Evolutionary conservation across 75 land plant species (phyloP), one percentile per base, ranked within the genome.

Genomic region (Cryptomeria japonica): DNA sequence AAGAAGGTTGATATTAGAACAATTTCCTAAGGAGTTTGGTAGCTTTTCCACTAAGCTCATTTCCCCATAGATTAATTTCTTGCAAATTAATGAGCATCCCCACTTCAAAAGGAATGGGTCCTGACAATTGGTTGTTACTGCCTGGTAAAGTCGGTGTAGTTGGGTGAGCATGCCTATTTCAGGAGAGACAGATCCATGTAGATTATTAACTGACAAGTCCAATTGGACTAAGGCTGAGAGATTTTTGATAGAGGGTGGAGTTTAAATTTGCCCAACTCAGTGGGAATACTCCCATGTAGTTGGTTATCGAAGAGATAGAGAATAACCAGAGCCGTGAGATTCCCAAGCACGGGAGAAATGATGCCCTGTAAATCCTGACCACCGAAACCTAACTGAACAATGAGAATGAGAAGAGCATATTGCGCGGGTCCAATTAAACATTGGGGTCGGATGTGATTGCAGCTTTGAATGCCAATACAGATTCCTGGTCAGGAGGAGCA

Each of bases 201-300:
- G 86, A 22, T 58, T 32, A 55, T 88, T 88, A 38, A 44, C 80
- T 61, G 85, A 86, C 79, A 88, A 75, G 47, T 73, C 15, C 87
- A 90, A 84, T 31, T 87, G 36, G 34, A 47, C 55, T 73, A 90
- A 76, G 3, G 36, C 32, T 6, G 51, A 47, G 47, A 76, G 39
- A 14, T 73, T 68, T 41, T 64, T 64, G 25, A 90, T 32, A 19
- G n/a, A 41, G 28, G n/a, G 28, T 28, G 89, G 90, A 37, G 84
- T 90, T 90, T 85, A 5, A 88, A 32, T 34, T 85, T 64, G 51
- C 90, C 68, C 9, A 90, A 64, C 87, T 75, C 80, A 37, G 56
- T 87, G 4, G 91, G 91, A 38, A 90, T 88, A 73, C 41, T 39
- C 61, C 91, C 91, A 42, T 77, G 75, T n/a, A n/a, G n/a, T n/a